phyloP scores from a whole-genome alignment of 2,329 filamentous ascomycete genomes.

The Periglandula ipomoeae region DNA sequence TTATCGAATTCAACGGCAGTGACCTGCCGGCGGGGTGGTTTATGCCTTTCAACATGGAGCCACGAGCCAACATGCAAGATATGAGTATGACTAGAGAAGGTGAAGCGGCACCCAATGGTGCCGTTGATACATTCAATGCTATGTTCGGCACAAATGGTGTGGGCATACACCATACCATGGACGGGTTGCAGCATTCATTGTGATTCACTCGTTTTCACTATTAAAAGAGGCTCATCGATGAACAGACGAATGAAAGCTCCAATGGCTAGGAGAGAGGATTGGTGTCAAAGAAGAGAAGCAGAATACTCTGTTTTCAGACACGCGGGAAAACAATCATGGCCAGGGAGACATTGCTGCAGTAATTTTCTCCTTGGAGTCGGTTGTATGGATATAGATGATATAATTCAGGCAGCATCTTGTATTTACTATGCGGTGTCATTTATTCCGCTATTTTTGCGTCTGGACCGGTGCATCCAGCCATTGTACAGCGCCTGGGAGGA shows the following conservation, averaged over 20 bases:
- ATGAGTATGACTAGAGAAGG: constrained; percentile 30
- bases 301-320: too few species aligned
- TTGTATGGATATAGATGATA: not conserved
- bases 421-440: not conserved
- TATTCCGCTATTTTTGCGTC: not conserved
- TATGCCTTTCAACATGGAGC: constrained; percentile 85
- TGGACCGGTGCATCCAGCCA: not conserved
- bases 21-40: constrained; percentile 70
- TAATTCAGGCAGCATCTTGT: not conserved
- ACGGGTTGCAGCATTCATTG: constrained; percentile 22
- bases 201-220: constrained; percentile 9
- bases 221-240: not conserved
- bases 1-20: constrained; percentile 20
- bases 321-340: too few species aligned
- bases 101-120: constrained; percentile 4
- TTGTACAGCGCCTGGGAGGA: not conserved
- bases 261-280: too few species aligned
- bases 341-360: not conserved
- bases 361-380: not conserved
- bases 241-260: too few species aligned
- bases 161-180: constrained; percentile 25
- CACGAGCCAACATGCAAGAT: constrained; percentile 51
- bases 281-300: too few species aligned
- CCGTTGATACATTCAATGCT: constrained; percentile 36
- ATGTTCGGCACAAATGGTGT: constrained; percentile 35